These are phyloP conservation scores for Ophiobolus disseminans DNA, from an alignment of 2,329 filamentous ascomycete species.

Conservation along the genomic window DNA sequence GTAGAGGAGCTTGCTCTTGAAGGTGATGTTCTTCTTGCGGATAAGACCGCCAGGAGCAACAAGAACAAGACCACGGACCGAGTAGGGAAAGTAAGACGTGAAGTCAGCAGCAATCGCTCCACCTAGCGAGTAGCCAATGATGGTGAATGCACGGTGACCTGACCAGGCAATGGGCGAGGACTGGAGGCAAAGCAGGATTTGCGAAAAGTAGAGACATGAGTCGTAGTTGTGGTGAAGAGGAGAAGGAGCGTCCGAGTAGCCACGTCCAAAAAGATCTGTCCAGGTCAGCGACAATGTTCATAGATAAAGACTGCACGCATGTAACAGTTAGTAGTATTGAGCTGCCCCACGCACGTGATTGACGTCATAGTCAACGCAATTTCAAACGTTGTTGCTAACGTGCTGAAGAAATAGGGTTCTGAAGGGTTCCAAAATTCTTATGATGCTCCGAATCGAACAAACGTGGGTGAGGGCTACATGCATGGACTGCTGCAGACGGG, in stretches of 20 bases:
- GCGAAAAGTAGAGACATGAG: slow-evolving; percentile 73
- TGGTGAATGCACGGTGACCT: slow-evolving; percentile 69
- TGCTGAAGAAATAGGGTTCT: no score
- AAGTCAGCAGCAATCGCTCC: slow-evolving; percentile 77
- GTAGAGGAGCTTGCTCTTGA: slow-evolving; percentile 69
- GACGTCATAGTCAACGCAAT: no score
- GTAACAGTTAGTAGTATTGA: no score
- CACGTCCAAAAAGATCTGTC: slow-evolving; percentile 75
- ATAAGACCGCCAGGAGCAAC: slow-evolving; percentile 82
- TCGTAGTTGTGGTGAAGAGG: slow-evolving; percentile 69
- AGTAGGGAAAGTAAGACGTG: slow-evolving; percentile 69
- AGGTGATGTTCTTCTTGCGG: slow-evolving; percentile 66
- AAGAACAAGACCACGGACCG: slow-evolving; percentile 74
- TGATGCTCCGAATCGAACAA: neutral
- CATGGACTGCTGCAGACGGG: no score
- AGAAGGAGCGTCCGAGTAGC: slow-evolving; percentile 75
- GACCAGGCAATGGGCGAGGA: slow-evolving; percentile 66
- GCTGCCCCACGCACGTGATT: no score
- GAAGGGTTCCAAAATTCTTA: neutral
- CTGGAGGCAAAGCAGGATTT: slow-evolving; percentile 73
- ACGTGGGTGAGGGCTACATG: no score
- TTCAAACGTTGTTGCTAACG: no score
- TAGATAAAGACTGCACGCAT: no score
- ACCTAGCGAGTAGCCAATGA: slow-evolving; percentile 82
- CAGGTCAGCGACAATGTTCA: slow-evolving; percentile 2